phyloP scores from a whole-genome alignment of 768 basidiomycete genomes.

The Boletus edulis region DNA sequence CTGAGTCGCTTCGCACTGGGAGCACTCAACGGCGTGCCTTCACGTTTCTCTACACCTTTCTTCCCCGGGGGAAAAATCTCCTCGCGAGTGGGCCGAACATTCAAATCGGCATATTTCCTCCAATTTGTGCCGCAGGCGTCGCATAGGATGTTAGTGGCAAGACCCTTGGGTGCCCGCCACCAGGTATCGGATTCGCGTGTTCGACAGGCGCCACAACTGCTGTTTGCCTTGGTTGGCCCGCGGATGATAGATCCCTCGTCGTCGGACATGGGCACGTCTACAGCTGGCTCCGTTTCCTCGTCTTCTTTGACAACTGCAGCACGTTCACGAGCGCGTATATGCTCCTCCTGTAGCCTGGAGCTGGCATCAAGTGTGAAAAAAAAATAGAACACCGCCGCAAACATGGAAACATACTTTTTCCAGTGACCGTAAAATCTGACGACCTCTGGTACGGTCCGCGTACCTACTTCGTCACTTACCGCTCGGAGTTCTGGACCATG shows the following conservation, averaged over 20 bases:
- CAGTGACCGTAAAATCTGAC: slow-evolving; percentile 84
- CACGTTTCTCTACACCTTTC: slow-evolving; percentile 50
- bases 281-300: slow-evolving; percentile 29
- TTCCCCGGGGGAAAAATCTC: slow-evolving; percentile 49
- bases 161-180: slow-evolving; percentile 92
- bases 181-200: slow-evolving; percentile 75
- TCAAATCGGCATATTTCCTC: slow-evolving; percentile 91
- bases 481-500: slow-evolving; percentile 80
- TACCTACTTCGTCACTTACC: slow-evolving; percentile 70
- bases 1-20: slow-evolving; percentile 63
- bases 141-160: slow-evolving; percentile 76
- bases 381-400: neutral
- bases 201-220: slow-evolving; percentile 79
- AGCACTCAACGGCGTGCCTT: slow-evolving; percentile 57
- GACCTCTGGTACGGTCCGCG: slow-evolving; percentile 69
- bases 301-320: slow-evolving; percentile 31
- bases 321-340: slow-evolving; percentile 45
- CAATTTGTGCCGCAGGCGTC: slow-evolving; percentile 85
- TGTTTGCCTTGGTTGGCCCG: slow-evolving; percentile 49
- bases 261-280: slow-evolving; percentile 41
- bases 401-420: slow-evolving; percentile 61
- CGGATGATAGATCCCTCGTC: slow-evolving; percentile 77
- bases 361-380: slow-evolving; percentile 35
- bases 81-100: slow-evolving; percentile 69
- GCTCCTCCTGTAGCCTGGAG: slow-evolving; percentile 67